Base-by-base conservation (phyloP, 2,329 filamentous ascomycete genomes). In the Leptographium procerum region DNA sequence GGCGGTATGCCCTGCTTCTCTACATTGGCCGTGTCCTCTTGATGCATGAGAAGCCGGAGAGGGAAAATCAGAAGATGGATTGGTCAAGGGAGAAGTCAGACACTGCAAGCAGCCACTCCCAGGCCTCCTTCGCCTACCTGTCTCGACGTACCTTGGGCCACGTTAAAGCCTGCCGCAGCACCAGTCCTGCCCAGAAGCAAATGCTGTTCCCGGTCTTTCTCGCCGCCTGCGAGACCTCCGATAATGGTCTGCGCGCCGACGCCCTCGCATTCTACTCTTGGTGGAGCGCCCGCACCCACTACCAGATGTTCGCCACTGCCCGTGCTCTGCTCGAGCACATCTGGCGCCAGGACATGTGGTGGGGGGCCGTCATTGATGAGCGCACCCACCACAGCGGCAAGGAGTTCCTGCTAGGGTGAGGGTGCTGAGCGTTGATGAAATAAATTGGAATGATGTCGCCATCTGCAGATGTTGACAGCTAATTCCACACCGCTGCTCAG, bases 141-240 rank as follows among this genome's bases (percentile, higher is more conserved):
- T 64, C 65, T 0, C 68, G 69, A 13, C 62, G 61, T n/a, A 68
- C 65, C 1, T 62, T 72, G 47, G 65, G 68, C 43, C 65, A 69
- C 60, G 65, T 68, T n/a, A 59, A 63, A 7, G 66, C 65, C 22
- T 70, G 69, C 56, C 63, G 68, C 10, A 59, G 58, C 16, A 66
- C 63, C 13, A 65, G 63, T 0, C 65, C 68, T 51, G 63, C 68
- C 0, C 70, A 71, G 59, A 72, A 72, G 55, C 71, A 72, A 50
- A 61, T 72, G 0, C 65, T 73, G 3, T 63, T 73, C 1, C 70
- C 71, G 0, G 65, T 72, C 0, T 72, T 73, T 36, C 59, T 73
- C 0, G 69, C 69, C 0, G 70, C 65, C 2, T 65, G 64, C 24
- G 71, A 71, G 59, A 66, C 65, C 1, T 62, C 47, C 10, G 65